Conservation (phyloP, 2,329 filamentous ascomycete species). For the Sporothrix dimorphospora region DNA sequence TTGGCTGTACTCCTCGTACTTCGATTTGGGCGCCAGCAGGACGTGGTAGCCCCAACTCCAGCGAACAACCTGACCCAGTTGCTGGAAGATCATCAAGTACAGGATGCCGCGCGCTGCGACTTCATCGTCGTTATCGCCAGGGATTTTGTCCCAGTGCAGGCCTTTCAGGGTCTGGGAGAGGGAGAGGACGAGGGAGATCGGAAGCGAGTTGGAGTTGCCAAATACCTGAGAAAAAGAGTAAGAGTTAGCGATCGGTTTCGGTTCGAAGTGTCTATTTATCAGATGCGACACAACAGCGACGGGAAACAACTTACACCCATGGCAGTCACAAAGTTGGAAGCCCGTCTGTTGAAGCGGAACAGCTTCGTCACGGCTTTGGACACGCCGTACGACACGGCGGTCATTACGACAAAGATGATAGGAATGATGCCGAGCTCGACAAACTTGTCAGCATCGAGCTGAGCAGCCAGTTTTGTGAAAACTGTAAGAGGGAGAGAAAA, state of each 20-base stretch:
- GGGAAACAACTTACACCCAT: constrained; percentile 66
- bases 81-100: constrained; percentile 96
- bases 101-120: constrained; percentile 92
- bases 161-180: constrained; percentile 90
- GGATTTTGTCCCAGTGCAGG: constrained; percentile 89
- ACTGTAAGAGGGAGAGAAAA: constrained; percentile 56
- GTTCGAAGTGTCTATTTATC: not conserved
- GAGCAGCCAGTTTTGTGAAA: constrained; percentile 94
- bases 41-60: constrained; percentile 99
- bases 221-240: constrained; percentile 63
- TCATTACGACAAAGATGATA: constrained; percentile 90
- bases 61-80: constrained; percentile 89
- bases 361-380: constrained; percentile 70
- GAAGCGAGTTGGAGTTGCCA: constrained; percentile 96
- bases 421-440: constrained; percentile 91
- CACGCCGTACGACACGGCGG: constrained; percentile 79
- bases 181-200: constrained; percentile 93
- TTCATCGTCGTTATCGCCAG: constrained; percentile 92
- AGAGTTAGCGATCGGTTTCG: not conserved
- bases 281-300: not conserved
- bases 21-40: constrained; percentile 80
- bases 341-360: constrained; percentile 81
- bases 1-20: constrained; percentile 66
- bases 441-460: constrained; percentile 89
- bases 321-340: constrained; percentile 91